Conservation (phyloP, 371 early-diverging fungal genomes). For the Mortierella sp. region DNA sequence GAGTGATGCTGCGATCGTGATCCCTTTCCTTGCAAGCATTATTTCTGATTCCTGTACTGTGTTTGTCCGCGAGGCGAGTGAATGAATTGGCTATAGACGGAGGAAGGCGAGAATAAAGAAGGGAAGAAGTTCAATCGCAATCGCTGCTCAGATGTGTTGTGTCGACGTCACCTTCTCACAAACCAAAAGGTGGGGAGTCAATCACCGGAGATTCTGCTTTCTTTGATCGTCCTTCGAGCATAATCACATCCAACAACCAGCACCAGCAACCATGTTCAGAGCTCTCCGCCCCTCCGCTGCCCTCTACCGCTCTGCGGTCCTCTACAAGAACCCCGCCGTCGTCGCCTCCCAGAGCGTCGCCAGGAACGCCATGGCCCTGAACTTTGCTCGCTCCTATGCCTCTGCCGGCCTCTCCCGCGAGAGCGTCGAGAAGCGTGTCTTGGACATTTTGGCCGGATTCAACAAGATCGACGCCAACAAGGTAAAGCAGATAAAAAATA, state of each 20-base stretch:
- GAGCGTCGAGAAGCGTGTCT: conserved; percentile 84
- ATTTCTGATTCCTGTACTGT: neutral
- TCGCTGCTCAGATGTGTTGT: too few species aligned
- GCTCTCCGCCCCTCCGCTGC: conserved; percentile 46
- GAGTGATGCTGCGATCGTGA: neutral
- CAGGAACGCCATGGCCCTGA: conserved; percentile 36
- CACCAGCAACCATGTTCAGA: conserved; percentile 39
- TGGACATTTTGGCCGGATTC: conserved; percentile 90
- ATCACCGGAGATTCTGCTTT: neutral
- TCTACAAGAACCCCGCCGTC: conserved; percentile 43
- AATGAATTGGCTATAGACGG: too few species aligned
- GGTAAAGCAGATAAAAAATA: conserved; percentile 77
- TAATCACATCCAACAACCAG: neutral
- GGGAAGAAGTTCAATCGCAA: too few species aligned
- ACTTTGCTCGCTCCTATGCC: conserved; percentile 65
- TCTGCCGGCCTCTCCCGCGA: conserved; percentile 64
- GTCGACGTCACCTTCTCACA: too few species aligned
- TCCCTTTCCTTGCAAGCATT: conserved; percentile 38
- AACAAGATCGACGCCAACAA: conserved; percentile 93
- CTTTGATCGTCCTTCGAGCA: conserved; percentile 2
- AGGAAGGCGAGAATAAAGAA: too few species aligned
- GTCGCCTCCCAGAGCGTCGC: conserved; percentile 7
- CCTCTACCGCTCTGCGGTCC: conserved; percentile 48
- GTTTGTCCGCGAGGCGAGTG: neutral
- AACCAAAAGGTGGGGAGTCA: neutral